Evolutionary conservation across 495 filamentous ascomycete genomes (phyloP).

Genomic region (Tuber umbilicatum): DNA sequence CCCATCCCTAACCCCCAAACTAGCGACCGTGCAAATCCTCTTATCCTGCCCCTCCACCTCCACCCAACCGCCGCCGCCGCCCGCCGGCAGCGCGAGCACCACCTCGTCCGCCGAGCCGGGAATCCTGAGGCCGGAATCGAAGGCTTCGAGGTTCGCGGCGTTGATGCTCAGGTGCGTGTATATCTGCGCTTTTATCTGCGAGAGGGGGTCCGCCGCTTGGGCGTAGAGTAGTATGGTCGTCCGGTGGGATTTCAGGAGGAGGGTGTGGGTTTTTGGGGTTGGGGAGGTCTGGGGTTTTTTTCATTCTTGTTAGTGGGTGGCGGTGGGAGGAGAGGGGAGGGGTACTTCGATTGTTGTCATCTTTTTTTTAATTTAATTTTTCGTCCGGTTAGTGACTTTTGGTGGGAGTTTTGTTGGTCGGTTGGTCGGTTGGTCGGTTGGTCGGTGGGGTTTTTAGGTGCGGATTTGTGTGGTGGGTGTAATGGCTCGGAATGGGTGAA

Average conservation of each 20-base stretch:
- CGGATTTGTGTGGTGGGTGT: background rate
- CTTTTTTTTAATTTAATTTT: background rate
- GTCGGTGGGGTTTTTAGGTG: background rate
- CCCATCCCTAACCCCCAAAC: background rate
- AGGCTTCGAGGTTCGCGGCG: background rate
- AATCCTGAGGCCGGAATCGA: background rate
- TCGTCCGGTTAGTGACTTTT: background rate
- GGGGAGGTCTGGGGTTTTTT: background rate
- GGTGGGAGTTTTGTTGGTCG: background rate
- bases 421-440: too few species aligned
- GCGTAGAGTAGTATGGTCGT: background rate
- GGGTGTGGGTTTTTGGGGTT: background rate
- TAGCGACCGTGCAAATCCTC: background rate
- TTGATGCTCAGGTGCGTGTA: background rate
- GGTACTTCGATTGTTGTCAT: slow-evolving; percentile 2
- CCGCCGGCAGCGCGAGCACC: background rate
- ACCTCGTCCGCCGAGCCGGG: background rate
- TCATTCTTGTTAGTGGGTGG: background rate
- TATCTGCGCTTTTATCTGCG: background rate
- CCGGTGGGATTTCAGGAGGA: background rate
- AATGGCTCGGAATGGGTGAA: background rate
- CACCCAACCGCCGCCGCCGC: background rate
- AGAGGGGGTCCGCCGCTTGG: background rate
- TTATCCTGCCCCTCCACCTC: background rate
- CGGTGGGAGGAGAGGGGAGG: background rate